A percentile compares a stretch with the other conserved stretches of the same genome.
These are phyloP conservation scores for Sarcomyxa edulis DNA, from an alignment of 768 basidiomycete genomes.

Conservation along the genomic window DNA sequence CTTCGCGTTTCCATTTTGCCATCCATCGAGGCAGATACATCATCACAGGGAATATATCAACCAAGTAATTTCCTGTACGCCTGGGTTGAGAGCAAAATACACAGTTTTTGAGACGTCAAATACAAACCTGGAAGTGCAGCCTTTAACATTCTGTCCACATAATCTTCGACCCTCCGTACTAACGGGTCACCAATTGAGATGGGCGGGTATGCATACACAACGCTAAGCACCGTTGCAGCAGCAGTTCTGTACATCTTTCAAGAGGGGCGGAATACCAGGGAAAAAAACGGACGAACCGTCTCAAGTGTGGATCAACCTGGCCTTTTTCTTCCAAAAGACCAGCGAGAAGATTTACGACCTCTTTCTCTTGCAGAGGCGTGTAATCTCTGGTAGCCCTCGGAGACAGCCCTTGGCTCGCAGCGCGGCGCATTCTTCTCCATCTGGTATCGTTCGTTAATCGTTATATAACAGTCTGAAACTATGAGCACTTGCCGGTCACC, in stretches of 20 bases:
- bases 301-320: slow-evolving; percentile 18
- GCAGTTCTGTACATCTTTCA: slow-evolving; percentile 7
- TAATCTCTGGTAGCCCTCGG: slow-evolving; percentile 7
- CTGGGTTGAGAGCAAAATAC: too few species aligned
- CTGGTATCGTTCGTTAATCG: too few species aligned
- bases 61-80: too few species aligned
- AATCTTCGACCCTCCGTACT: slow-evolving; percentile 10
- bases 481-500: slow-evolving; percentile 7
- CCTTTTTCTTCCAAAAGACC: slow-evolving; percentile 8
- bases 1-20: slow-evolving; percentile 23
- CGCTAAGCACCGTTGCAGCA: slow-evolving; percentile 7
- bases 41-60: slow-evolving; percentile 31
- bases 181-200: slow-evolving; percentile 10
- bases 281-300: slow-evolving; percentile 1
- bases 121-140: slow-evolving; percentile 30
- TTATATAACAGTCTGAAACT: not conserved
- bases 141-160: slow-evolving; percentile 19
- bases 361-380: slow-evolving; percentile 7
- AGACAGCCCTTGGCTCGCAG: slow-evolving; percentile 18
- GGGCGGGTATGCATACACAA: slow-evolving; percentile 12
- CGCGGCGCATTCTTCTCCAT: slow-evolving; percentile 23
- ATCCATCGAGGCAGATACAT: slow-evolving; percentile 21
- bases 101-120: too few species aligned
- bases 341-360: slow-evolving; percentile 6
- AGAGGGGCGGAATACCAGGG: not conserved